Percentiles rank a stretch among this genome's conserved stretches.
Conservation (phyloP, 345 rosid genomes). For the Salix exigua region DNA sequence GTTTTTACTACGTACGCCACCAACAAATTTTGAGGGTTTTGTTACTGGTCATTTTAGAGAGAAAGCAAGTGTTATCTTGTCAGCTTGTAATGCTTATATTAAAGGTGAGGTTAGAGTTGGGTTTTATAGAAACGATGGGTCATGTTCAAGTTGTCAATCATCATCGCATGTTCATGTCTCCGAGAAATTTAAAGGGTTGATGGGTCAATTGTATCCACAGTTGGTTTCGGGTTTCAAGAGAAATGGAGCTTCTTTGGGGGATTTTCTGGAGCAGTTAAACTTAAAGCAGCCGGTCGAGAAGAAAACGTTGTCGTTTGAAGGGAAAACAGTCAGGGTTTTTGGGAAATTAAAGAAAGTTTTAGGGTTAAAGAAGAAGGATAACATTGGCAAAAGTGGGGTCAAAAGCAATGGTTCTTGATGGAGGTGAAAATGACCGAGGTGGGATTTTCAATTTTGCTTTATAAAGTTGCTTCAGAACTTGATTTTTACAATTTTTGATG, state of each 20-base stretch:
- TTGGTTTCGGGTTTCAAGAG: slow-evolving; percentile 18
- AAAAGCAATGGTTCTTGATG: background rate
- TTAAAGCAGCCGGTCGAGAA: slow-evolving; percentile 5
- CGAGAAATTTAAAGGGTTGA: slow-evolving; percentile 24
- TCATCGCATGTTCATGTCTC: slow-evolving; percentile 6
- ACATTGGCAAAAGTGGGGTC: background rate
- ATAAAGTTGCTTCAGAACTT: background rate
- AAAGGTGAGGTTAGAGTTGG: slow-evolving; percentile 37
- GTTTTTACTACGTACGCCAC: slow-evolving; percentile 28
- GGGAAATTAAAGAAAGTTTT: slow-evolving; percentile 29
- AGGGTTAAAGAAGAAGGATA: slow-evolving; percentile 31
- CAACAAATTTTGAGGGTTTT: slow-evolving; percentile 41
- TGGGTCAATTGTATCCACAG: slow-evolving; percentile 27
- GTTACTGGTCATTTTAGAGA: slow-evolving; percentile 38
- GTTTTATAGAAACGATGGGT: slow-evolving; percentile 12
- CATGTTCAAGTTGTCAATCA: background rate
- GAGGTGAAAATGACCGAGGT: background rate
- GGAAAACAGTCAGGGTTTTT: background rate
- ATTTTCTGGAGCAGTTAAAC: slow-evolving; percentile 13
- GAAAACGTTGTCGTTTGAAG: background rate
- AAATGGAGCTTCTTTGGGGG: slow-evolving; percentile 32
- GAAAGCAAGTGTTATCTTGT: slow-evolving; percentile 27
- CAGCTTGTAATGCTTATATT: slow-evolving; percentile 37
- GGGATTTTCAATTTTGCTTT: background rate
- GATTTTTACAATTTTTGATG: background rate